phyloP scores from a whole-genome alignment of 352 stramenopile genomes.

The Globisporangium nagaii region DNA sequence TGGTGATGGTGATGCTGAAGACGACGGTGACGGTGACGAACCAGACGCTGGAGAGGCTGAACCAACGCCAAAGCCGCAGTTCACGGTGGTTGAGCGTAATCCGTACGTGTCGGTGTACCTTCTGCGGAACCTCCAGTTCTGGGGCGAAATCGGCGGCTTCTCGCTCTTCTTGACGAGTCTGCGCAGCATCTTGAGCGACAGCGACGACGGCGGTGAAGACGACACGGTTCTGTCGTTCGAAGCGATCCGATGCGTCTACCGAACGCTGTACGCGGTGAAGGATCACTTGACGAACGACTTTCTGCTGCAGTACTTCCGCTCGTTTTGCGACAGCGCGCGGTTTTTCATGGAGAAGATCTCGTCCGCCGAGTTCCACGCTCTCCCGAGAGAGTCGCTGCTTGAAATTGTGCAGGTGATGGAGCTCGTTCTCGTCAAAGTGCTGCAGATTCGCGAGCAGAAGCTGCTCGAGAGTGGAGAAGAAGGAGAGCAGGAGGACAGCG shows the following conservation, averaged over 20 bases:
- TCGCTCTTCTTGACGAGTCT: conserved; percentile 39
- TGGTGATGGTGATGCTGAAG: background rate
- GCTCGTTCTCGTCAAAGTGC: conserved; percentile 32
- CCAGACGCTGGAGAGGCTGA: too few species aligned
- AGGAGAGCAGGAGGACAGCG: conserved; percentile 1
- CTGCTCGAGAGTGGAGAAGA: background rate
- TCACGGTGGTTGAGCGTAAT: conserved; percentile 2
- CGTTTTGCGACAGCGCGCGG: conserved; percentile 23
- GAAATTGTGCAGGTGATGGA: conserved; percentile 63
- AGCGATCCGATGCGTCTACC: conserved; percentile 45
- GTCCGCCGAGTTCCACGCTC: conserved; percentile 21
- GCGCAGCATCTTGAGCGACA: conserved; percentile 4
- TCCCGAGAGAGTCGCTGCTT: conserved; percentile 41
- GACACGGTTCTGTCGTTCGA: conserved; percentile 39
- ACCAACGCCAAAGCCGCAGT: background rate
- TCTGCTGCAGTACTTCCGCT: conserved; percentile 27
- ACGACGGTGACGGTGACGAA: background rate
- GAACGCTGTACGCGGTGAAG: conserved; percentile 53
- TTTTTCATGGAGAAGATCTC: conserved; percentile 21
- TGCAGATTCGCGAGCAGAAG: conserved; percentile 13
- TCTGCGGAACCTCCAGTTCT: conserved; percentile 44
- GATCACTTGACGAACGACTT: conserved; percentile 44
- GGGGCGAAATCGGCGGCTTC: conserved; percentile 51
- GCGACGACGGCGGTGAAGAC: conserved; percentile 1
- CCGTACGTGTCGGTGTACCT: conserved; percentile 36